Evolutionary conservation across 345 rosid species (phyloP), one percentile per base, ranked within the genome.

Genomic region (Physaria fendleri): DNA sequence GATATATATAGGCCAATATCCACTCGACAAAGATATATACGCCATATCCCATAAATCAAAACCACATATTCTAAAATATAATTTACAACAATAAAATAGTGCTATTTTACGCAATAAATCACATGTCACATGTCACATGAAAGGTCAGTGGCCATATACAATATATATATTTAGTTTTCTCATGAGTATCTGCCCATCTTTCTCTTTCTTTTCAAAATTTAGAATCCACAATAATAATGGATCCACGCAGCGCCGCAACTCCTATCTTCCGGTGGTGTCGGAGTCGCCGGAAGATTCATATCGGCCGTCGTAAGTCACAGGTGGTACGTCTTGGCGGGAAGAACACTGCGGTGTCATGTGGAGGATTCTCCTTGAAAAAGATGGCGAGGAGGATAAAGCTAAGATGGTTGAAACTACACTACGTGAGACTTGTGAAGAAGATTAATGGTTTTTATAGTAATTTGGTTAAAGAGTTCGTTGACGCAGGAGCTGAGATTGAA

Each of bases 291-390:
- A 76, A 72, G 41, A 32, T 79, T 28, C 49, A 48, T 15, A 43
- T 74, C 4, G 82, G 82, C 0, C 76, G 82, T 10, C 68, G 87
- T 0, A 83, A 80, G 37, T 61, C 78, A 6, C 81, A 81, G 0
- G 64, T 79, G 2, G 75, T 85, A 6, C 87, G 87, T 8, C 85
- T 91, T 0, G 97, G 98, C 0, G 78, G 84, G 32, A 77, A 57
- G 50, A 54, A 22, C 17, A 69, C 12, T 29, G 67, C 13, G 12
- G 27, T 23, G 28, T 65, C 28, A 73, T 74, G 49, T 29, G 74
- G 69, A 0, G 64, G 69, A 32, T 63, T 70, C 40, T 72, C 67
- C 1, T 64, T 87, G 37, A 23, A 61, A 67, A 75, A 46, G 35
- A 47, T 85, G 61, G 50, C 85, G 32, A 79, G 77, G 65, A 81